A percentile compares a stretch with the other conserved stretches of the same genome.
phyloP scores from a whole-genome alignment of 805 yeast genomes.

The Metschnikowia colocasiae region DNA sequence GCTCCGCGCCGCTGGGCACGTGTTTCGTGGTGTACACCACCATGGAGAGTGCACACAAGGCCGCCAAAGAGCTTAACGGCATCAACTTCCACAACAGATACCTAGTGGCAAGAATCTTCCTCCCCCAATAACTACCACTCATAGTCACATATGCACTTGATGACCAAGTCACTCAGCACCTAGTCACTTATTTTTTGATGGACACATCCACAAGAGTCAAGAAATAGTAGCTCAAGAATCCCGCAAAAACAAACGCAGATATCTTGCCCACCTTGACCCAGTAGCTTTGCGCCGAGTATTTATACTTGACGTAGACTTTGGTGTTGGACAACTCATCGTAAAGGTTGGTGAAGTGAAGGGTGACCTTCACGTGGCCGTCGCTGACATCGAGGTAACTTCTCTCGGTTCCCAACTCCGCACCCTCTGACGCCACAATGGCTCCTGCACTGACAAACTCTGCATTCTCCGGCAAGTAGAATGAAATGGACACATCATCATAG shows the following conservation, averaged over 20 bases:
- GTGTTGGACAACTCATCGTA: constrained; percentile 63
- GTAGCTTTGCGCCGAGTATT: constrained; percentile 50
- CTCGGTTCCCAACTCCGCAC: constrained; percentile 32
- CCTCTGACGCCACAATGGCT: constrained; percentile 48
- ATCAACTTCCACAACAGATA: constrained; percentile 58
- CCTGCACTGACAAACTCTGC: constrained; percentile 56
- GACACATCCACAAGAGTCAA: constrained; percentile 36
- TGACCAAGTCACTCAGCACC: too few relatives aligned
- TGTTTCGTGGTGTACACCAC: constrained; percentile 54
- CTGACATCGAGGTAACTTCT: constrained; percentile 69
- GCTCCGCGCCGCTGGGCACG: constrained; percentile 35
- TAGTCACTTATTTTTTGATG: constrained; percentile 13
- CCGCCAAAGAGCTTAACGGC: constrained; percentile 56
- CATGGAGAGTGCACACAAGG: constrained; percentile 44
- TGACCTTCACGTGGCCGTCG: constrained; percentile 73
- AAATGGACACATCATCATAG: constrained; percentile 58
- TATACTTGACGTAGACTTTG: constrained; percentile 60
- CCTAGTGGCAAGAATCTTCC: constrained; percentile 39
- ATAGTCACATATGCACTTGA: too few relatives aligned
- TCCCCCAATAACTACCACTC: background rate
- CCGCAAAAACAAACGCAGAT: constrained; percentile 58
- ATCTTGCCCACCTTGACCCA: constrained; percentile 64
- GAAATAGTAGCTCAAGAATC: constrained; percentile 52
- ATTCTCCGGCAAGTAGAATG: constrained; percentile 83
- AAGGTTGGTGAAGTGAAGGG: constrained; percentile 55